phyloP scores from a whole-genome alignment of 2,329 filamentous ascomycete genomes.

The Clarireedia monteithiana region DNA sequence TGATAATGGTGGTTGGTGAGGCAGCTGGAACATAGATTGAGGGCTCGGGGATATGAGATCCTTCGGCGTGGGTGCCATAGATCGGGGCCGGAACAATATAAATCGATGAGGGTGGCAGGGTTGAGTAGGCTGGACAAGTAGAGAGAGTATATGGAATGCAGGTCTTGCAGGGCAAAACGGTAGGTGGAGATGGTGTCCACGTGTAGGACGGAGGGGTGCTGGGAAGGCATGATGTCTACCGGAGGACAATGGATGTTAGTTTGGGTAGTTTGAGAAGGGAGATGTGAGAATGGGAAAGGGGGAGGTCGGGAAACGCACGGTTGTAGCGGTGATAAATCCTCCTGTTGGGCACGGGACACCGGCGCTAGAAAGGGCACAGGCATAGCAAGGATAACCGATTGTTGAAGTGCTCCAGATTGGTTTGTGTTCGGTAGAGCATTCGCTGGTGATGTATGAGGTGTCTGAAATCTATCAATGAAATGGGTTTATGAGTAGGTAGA shows the following conservation, averaged over 20 bases:
- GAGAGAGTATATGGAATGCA: slow-evolving; percentile 14
- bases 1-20: not conserved
- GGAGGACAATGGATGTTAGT: not conserved
- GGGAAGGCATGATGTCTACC: slow-evolving; percentile 8
- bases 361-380: slow-evolving; percentile 10
- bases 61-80: not conserved
- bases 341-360: slow-evolving; percentile 4
- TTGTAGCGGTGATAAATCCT: slow-evolving; percentile 12
- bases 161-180: slow-evolving; percentile 9
- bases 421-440: slow-evolving; percentile 10
- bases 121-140: slow-evolving; percentile 11
- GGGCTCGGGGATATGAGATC: not conserved
- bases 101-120: not conserved
- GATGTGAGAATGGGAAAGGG: too few relatives aligned
- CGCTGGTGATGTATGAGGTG: slow-evolving; percentile 11
- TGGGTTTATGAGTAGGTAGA: too few relatives aligned
- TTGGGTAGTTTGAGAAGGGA: too few relatives aligned
- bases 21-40: slow-evolving; percentile 3
- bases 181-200: slow-evolving; percentile 6
- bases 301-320: not conserved
- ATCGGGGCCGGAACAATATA: slow-evolving; percentile 2
- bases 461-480: too few relatives aligned
- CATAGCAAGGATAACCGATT: slow-evolving; percentile 14
- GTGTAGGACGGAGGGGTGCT: slow-evolving; percentile 12
- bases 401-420: slow-evolving; percentile 13